These are phyloP conservation scores for Neurospora sp. DNA, from an alignment of 495 filamentous ascomycete species.

Conservation along the genomic window DNA sequence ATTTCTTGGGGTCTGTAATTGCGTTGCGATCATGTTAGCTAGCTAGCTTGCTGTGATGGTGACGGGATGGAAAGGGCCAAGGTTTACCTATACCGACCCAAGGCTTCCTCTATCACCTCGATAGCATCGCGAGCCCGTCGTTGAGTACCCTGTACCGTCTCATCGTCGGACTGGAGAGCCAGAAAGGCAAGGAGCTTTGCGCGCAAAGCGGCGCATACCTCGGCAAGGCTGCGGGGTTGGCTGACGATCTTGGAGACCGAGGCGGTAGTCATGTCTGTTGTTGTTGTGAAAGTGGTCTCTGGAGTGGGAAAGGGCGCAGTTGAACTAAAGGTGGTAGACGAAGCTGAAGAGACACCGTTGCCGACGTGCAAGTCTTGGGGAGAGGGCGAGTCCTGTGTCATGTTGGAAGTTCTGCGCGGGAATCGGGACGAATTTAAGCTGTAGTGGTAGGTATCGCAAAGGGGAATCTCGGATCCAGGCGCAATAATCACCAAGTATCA, in stretches of 20 bases:
- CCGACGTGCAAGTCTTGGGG: conserved; percentile 6
- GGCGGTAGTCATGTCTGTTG: neutral
- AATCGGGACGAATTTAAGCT: neutral
- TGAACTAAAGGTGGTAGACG: neutral
- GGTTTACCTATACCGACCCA: conserved; percentile 57
- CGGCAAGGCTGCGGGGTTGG: conserved; percentile 10
- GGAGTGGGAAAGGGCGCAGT: neutral
- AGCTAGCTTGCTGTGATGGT: neutral
- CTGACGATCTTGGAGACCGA: neutral
- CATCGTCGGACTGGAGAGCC: conserved; percentile 38
- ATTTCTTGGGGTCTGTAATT: conserved; percentile 56
- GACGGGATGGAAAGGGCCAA: neutral
- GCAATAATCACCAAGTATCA: neutral
- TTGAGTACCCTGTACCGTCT: conserved; percentile 57
- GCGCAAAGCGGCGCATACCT: conserved; percentile 39
- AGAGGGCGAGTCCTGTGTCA: conserved; percentile 8
- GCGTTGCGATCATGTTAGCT: neutral
- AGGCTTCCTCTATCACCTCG: conserved; percentile 58
- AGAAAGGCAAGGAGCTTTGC: conserved; percentile 61
- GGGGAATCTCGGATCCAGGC: neutral
- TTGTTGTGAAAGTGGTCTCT: neutral
- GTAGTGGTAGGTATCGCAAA: neutral
- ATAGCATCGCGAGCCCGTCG: conserved; percentile 60
- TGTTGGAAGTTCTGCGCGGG: neutral
- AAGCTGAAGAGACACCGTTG: conserved; percentile 8